Conservation (phyloP, 805 yeast species). For the Debaryomyces castellii region DNA sequence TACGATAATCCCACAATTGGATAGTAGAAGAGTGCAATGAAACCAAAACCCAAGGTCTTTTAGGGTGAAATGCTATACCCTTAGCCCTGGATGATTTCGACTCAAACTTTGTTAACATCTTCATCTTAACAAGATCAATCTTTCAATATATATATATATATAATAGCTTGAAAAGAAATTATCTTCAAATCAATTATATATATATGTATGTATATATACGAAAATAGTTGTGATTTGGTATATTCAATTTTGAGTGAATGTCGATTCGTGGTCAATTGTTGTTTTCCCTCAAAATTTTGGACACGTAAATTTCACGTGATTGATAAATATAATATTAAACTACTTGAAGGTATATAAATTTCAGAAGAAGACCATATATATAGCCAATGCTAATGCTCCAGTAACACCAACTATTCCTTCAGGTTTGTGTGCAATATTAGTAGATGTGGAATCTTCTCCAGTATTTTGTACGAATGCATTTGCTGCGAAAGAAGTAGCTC, state of each 20-base stretch:
- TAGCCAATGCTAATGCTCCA: conserved; percentile 20
- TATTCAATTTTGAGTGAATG: not conserved
- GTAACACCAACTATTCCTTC: conserved; percentile 17
- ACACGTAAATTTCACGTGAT: conserved; percentile 4
- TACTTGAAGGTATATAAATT: not conserved
- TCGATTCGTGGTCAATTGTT: conserved; percentile 5
- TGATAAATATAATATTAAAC: not conserved
- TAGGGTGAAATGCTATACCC: conserved; percentile 96
- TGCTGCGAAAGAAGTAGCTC: conserved; percentile 15
- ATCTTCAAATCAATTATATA: not conserved
- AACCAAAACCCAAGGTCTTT: conserved; percentile 93
- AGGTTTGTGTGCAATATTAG: conserved; percentile 6
- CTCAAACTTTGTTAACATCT: conserved; percentile 81
- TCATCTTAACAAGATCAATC: conserved; percentile 50
- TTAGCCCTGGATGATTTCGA: conserved; percentile 97
- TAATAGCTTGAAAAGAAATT: not conserved
- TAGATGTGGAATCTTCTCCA: conserved; percentile 11
- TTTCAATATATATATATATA: conserved; percentile 5
- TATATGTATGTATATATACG: not conserved
- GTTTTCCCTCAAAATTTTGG: not conserved
- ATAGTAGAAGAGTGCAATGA: conserved; percentile 97
- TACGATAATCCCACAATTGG: conserved; percentile 98
- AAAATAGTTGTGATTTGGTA: not conserved
- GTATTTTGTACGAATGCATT: conserved; percentile 42
- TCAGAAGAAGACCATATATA: conserved; percentile 1